Evolutionary conservation across 2,329 filamentous ascomycete genomes (phyloP).

Genomic region (Exophiala sp.): DNA sequence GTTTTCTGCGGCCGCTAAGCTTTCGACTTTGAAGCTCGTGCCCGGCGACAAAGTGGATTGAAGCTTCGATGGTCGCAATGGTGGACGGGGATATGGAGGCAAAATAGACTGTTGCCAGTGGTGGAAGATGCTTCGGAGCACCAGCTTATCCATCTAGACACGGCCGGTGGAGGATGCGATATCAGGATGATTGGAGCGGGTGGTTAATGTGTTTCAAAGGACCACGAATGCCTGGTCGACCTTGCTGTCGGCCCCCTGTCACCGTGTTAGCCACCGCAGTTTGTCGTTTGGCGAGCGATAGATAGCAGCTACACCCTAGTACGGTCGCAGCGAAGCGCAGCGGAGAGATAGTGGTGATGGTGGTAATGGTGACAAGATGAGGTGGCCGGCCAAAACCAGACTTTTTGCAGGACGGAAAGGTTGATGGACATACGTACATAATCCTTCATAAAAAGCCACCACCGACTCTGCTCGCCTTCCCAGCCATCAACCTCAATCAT

Average conservation of each 20-base stretch:
- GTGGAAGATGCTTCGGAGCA: neutral
- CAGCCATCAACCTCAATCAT: neutral
- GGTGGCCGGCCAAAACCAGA: neutral
- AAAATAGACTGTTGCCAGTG: neutral
- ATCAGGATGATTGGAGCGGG: conserved; percentile 15
- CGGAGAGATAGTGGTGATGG: conserved; percentile 2
- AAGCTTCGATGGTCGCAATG: neutral
- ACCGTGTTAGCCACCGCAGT: neutral
- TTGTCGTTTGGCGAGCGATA: too few relatives aligned
- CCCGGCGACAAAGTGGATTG: neutral
- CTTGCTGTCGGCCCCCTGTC: neutral
- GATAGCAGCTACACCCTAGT: too few relatives aligned
- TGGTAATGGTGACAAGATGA: conserved; percentile 1
- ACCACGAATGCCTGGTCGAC: conserved; percentile 10
- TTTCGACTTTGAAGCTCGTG: neutral
- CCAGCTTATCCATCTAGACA: neutral
- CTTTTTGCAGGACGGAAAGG: neutral
- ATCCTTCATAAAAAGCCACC: neutral
- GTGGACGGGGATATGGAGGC: neutral
- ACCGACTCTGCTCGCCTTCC: neutral
- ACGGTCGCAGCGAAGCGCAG: too few relatives aligned
- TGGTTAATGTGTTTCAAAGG: conserved; percentile 25
- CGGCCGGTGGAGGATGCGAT: conserved; percentile 19
- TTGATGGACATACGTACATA: neutral
- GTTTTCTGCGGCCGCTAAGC: neutral